Base-by-base conservation (phyloP, 2,329 filamentous ascomycete genomes). In the Aspergillus tanneri region DNA sequence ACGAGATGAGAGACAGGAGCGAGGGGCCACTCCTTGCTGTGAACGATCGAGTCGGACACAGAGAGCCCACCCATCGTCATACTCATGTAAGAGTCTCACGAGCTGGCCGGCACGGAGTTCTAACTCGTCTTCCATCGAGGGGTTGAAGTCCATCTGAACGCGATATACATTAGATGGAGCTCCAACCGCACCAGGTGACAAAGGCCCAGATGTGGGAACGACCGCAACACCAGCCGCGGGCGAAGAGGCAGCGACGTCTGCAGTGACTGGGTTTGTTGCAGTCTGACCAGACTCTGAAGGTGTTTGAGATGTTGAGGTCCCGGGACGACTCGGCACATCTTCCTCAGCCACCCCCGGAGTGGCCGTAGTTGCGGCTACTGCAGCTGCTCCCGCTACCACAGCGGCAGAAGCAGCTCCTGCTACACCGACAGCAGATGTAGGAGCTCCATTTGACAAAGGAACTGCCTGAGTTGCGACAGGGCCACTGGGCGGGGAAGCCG, bases 21-120 rank as follows among this genome's bases (percentile, higher is more conserved):
- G 84, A 11, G 93, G 93, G 48, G 88, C 89, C 43, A 97, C 93
- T 76, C 93, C 93, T 75, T 97, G 91, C 61, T 88, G 80, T 52
- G 90, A 91, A 55, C 90, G 87, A 70, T 97, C 91, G 61, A 97
- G 85, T 56, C 86, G 87, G 59, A 90, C 87, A 71, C 90, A 96
- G 46, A 97, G 88, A 64, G 91, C 89, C 93, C 93, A 99, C 62
- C 93, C 93, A 72, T 99, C 93, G 66, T 99, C 93, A 63, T 97
- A 99, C 72, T 96, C 91, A 65, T 97, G 92, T 43, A 97, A 77
- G 55, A 99, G 77, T 55, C 92, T 83, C 42, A 97, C 89, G 40
- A 99, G 78, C 54, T 95, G 85, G 43, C 93, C 93, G 49, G 86
- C 82, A 54, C 77, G 81, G 36, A 99, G 79, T 54, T 84, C 87